A percentile compares a stretch with the other conserved stretches of the same genome.
phyloP scores from a whole-genome alignment of 148 eudicot species.

The Rheum nobile region DNA sequence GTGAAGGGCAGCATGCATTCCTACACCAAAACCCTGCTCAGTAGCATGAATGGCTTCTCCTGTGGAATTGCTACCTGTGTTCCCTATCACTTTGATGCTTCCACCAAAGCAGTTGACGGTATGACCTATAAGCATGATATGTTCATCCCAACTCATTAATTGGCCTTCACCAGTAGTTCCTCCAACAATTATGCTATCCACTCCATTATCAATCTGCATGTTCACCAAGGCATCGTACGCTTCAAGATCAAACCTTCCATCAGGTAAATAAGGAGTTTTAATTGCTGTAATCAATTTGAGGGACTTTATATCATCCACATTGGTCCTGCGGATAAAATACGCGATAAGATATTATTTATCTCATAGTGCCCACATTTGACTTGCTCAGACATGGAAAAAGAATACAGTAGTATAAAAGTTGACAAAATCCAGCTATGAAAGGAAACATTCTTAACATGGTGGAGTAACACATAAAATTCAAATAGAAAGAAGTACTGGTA shows the following conservation, averaged over 20 bases:
- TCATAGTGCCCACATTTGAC: not conserved
- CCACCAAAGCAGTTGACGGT: conserved; percentile 82
- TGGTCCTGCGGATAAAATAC: conserved; percentile 40
- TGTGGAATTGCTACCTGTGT: conserved; percentile 91
- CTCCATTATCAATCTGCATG: conserved; percentile 73
- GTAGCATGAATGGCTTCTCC: conserved; percentile 87
- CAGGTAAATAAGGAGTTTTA: conserved; percentile 86
- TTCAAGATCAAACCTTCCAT: conserved; percentile 88
- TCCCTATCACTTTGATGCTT: conserved; percentile 69
- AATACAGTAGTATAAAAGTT: no score
- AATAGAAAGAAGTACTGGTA: no score
- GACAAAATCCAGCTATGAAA: no score
- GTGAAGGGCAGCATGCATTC: conserved; percentile 97
- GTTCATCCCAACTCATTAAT: conserved; percentile 93
- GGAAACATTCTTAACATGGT: no score
- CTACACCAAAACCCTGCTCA: conserved; percentile 87
- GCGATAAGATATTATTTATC: not conserved
- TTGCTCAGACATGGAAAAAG: not conserved
- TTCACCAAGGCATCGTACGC: conserved; percentile 77
- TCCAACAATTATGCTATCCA: conserved; percentile 72
- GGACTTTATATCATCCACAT: conserved; percentile 64
- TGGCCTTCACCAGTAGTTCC: conserved; percentile 95
- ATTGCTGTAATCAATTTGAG: conserved; percentile 69
- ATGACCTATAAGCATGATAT: conserved; percentile 88
- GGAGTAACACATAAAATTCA: no score